Evolutionary conservation across 23 red algal genomes (phyloP).

Genomic region (Cyanidiococcus yangmingshanensis): DNA sequence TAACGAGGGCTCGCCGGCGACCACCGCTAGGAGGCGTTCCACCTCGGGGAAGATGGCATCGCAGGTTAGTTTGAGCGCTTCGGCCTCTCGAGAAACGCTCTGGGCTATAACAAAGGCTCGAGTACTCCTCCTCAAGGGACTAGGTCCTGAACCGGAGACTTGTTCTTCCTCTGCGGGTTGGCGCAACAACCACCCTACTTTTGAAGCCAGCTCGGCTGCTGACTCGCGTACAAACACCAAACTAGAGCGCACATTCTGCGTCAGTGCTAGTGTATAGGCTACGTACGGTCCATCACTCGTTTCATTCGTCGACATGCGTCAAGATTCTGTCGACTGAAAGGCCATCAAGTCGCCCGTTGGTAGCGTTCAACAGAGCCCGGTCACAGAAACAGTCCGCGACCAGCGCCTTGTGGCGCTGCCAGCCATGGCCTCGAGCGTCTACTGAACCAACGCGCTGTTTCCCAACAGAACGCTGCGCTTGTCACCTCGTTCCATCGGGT

Average conservation of each 20-base stretch:
- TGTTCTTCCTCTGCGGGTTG: neutral
- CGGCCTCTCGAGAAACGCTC: neutral
- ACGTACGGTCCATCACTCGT: neutral
- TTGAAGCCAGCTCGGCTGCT: neutral
- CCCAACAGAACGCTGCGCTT: too few species aligned
- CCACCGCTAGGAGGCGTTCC: neutral
- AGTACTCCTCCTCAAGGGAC: neutral
- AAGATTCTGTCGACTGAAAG: too few species aligned
- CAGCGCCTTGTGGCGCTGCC: too few species aligned
- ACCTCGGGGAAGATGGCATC: conserved; percentile 5
- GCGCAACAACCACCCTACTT: neutral
- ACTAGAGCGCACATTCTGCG: neutral
- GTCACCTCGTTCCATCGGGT: too few species aligned
- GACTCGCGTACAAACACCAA: neutral
- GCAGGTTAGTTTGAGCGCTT: conserved; percentile 10
- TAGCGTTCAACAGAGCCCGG: too few species aligned
- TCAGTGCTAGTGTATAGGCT: neutral
- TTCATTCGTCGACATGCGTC: neutral
- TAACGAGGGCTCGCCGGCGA: neutral
- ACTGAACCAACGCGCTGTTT: too few species aligned
- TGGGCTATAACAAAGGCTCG: neutral
- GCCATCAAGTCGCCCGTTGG: too few species aligned
- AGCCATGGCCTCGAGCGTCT: too few species aligned
- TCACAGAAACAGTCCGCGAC: too few species aligned
- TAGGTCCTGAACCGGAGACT: neutral